Evolutionary conservation across 768 basidiomycete species (phyloP), one percentile per base, ranked within the genome.

Genomic region (Pisolithus sp.): DNA sequence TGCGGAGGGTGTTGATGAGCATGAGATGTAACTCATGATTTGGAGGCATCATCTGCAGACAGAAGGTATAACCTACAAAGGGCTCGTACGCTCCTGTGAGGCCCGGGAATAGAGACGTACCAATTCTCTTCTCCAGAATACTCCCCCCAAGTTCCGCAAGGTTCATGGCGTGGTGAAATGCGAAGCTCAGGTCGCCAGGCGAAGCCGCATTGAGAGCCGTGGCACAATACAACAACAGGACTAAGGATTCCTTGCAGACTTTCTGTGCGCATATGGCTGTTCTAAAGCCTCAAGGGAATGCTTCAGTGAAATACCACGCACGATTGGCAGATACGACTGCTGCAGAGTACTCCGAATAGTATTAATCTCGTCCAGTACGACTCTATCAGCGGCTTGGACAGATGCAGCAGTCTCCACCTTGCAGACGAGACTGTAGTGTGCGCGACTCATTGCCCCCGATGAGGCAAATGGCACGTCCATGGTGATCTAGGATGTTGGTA

Each of bases 1-100:
- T 93, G 55, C 89, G 82, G 31, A 91, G 63, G 5, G 90, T 91
- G 58, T 93, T 93, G 52, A 93, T 83, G 20, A 92, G 75, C 85
- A 93, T 90, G 21, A 93, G 71, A 47, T 81, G 78, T 30, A 91
- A 71, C 53, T 90, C 88, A 60, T 90, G 81, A 36, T 75, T 66
- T 7, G 70, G 59, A 37, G 81, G 78, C 82, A 93, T 89, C 20
- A 88, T 65, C 61, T 86, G 81, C 49, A 76, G 66, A 61, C 89
- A 91, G 62, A 89, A 91, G 7, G 85, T 67, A 68, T 92, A 92
- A 12, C 89, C 89, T 93, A 57, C 23, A 42, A 26, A 45, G 20
- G 39, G 34, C 54, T 55, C 21, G 41, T 7, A 47, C 37, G 15
- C 24, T 56, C 40, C 39, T 36, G 12, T 12, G 10, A 18, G 24